phyloP scores from a whole-genome alignment of 2,329 filamentous ascomycete species.

The Curvularia spicifera region DNA sequence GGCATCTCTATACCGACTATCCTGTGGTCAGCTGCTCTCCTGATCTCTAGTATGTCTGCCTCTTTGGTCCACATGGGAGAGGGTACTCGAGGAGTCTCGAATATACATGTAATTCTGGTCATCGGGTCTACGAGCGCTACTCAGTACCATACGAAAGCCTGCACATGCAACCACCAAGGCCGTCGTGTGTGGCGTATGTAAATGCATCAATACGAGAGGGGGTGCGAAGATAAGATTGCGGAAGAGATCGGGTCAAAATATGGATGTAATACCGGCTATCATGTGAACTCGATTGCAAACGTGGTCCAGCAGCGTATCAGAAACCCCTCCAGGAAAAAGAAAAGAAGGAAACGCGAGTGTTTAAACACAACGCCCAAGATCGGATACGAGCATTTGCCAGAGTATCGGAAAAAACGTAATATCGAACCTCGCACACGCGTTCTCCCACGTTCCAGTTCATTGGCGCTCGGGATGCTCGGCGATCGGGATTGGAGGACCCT shows the following conservation, averaged over 20 bases:
- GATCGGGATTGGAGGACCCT: conserved; percentile 18
- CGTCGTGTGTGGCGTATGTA: not conserved
- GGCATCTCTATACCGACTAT: not conserved
- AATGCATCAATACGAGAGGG: conserved; percentile 1
- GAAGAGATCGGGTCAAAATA: not conserved
- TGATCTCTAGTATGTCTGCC: not conserved
- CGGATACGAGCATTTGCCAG: not conserved
- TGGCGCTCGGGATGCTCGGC: conserved; percentile 23
- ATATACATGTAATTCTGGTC: not conserved
- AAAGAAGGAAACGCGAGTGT: not conserved
- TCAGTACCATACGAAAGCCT: not conserved
- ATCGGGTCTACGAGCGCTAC: not conserved
- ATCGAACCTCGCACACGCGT: conserved; percentile 6
- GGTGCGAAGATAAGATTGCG: conserved; percentile 3
- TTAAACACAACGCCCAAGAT: not conserved
- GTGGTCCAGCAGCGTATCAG: not conserved
- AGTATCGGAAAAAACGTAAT: not conserved
- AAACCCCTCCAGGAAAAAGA: not conserved
- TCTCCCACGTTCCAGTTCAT: conserved; percentile 7
- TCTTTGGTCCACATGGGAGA: not conserved
- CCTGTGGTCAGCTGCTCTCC: not conserved
- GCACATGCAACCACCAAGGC: not conserved
- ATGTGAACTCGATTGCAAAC: not conserved
- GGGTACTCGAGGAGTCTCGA: not conserved
- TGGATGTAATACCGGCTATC: not conserved